Evolutionary conservation across 2,329 filamentous ascomycete genomes (phyloP).

Genomic region (Aspergillus tubingensis): DNA sequence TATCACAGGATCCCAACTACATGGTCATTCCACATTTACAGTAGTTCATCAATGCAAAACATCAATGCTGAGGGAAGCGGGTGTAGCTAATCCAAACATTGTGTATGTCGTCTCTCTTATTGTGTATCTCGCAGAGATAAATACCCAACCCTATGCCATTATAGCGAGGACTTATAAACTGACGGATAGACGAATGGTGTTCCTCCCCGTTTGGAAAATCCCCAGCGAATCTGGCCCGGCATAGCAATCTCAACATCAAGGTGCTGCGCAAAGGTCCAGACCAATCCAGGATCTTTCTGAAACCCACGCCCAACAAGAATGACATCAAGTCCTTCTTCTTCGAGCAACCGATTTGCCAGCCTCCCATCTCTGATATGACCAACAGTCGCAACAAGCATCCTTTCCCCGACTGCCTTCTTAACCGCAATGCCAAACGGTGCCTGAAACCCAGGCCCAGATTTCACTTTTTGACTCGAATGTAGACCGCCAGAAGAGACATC

Average conservation of each 20-base stretch:
- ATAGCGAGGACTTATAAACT: no score
- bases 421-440: constrained; percentile 70
- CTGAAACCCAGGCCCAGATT: constrained; percentile 67
- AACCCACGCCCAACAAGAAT: constrained; percentile 76
- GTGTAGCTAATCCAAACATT: no score
- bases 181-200: no score
- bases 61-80: no score
- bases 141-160: no score
- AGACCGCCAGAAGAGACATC: constrained; percentile 81
- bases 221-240: constrained; percentile 70
- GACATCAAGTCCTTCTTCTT: constrained; percentile 62
- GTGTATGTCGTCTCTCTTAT: no score
- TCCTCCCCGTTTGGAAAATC: constrained; percentile 37
- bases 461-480: constrained; percentile 50
- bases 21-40: no score
- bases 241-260: constrained; percentile 70
- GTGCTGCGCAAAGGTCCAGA: constrained; percentile 71
- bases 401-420: constrained; percentile 70
- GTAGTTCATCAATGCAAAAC: no score
- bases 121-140: no score
- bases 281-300: constrained; percentile 77
- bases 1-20: no score
- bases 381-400: constrained; percentile 71
- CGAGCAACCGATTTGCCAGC: constrained; percentile 64
- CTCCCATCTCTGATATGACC: constrained; percentile 71